Evolutionary conservation across 2,329 filamentous ascomycete species (phyloP).

Genomic region (Akanthomyces dipterigenus): DNA sequence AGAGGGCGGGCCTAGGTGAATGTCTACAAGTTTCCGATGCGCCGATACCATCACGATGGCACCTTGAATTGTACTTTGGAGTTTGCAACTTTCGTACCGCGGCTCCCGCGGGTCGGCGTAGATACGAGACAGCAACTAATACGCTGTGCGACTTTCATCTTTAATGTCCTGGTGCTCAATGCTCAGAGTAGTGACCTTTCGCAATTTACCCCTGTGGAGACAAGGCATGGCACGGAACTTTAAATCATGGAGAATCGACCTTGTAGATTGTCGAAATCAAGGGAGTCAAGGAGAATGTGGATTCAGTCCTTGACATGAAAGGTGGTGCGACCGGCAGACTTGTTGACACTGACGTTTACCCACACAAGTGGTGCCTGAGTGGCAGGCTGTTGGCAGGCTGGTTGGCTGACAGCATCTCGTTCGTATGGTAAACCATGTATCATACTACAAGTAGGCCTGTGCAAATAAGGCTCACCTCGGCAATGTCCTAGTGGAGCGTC

Average conservation of each 20-base stretch:
- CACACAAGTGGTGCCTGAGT: neutral
- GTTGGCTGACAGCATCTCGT: neutral
- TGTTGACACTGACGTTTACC: neutral
- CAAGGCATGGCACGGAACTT: neutral
- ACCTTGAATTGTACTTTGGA: neutral
- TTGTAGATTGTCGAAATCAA: neutral
- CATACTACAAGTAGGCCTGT: neutral
- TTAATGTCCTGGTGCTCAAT: neutral
- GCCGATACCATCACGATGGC: neutral
- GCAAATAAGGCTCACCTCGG: neutral
- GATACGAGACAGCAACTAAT: neutral
- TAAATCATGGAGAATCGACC: neutral
- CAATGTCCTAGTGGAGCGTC: neutral
- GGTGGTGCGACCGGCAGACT: neutral
- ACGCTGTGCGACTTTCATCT: neutral
- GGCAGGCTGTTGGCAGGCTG: neutral
- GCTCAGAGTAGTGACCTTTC: neutral
- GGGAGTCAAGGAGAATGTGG: neutral
- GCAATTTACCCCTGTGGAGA: neutral
- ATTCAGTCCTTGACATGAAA: neutral
- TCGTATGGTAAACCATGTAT: too few relatives aligned
- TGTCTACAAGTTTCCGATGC: neutral
- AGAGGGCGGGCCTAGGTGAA: neutral
- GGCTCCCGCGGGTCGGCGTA: neutral
- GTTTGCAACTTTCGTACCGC: neutral